Evolutionary conservation across 2,329 filamentous ascomycete genomes (phyloP).

Genomic region (Blastomyces silverae): DNA sequence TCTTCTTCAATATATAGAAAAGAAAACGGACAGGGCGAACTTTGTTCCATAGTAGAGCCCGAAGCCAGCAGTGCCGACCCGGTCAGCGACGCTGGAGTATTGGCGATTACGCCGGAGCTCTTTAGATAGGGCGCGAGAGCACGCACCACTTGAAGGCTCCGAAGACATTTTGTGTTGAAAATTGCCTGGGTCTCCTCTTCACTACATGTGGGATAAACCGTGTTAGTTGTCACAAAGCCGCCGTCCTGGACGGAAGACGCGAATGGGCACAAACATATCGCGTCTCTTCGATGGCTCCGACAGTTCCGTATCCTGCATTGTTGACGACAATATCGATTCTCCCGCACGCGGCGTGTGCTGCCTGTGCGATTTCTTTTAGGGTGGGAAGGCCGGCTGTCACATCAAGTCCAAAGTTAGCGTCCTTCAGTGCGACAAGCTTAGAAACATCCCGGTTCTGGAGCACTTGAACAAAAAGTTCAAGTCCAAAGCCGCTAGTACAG

Average conservation of each 20-base stretch:
- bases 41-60: constrained; percentile 37
- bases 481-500: constrained; percentile 33
- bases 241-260: background rate
- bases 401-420: constrained; percentile 25
- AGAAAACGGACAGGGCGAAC: constrained; percentile 26
- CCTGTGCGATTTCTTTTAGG: constrained; percentile 21
- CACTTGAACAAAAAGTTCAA: constrained; percentile 25
- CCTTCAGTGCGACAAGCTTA: constrained; percentile 26
- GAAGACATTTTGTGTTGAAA: constrained; percentile 37
- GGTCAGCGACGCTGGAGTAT: constrained; percentile 31
- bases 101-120: constrained; percentile 33
- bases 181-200: constrained; percentile 25
- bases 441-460: constrained; percentile 27
- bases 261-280: constrained; percentile 19
- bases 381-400: constrained; percentile 23
- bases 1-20: too few relatives aligned
- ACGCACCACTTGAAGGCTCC: constrained; percentile 33
- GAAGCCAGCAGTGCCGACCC: constrained; percentile 25
- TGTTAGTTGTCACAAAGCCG: background rate
- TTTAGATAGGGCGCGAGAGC: constrained; percentile 36
- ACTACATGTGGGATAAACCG: constrained; percentile 4
- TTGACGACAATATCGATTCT: constrained; percentile 34
- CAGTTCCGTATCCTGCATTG: constrained; percentile 30
- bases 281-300: constrained; percentile 29
- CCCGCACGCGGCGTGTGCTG: constrained; percentile 23